Evolutionary conservation across 164 flowering plant species (phyloP).

Genomic region (Berberis vulgaris): DNA sequence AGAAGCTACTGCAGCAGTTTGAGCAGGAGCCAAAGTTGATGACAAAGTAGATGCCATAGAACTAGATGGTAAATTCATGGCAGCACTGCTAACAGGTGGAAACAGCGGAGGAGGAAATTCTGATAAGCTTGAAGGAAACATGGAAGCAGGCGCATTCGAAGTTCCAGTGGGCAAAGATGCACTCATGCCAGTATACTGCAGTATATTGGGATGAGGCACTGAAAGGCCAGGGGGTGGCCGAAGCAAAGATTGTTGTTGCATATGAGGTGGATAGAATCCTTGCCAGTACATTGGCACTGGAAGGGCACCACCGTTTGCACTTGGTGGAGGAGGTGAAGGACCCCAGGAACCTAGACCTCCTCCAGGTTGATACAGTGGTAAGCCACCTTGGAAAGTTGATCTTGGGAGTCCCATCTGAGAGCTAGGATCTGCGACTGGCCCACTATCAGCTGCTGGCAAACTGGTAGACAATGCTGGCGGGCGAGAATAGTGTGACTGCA

Average conservation of each 20-base stretch:
- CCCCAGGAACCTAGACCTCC: constrained; percentile 67
- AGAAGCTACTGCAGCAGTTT: constrained; percentile 31
- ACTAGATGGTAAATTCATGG: constrained; percentile 28
- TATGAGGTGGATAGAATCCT: constrained; percentile 66
- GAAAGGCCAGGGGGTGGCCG: constrained; percentile 71
- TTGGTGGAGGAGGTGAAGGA: constrained; percentile 54
- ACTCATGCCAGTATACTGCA: constrained; percentile 58
- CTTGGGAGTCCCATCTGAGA: constrained; percentile 55
- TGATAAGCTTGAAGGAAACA: constrained; percentile 20
- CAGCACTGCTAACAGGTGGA: constrained; percentile 26
- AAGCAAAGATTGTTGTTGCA: constrained; percentile 63
- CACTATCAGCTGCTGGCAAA: constrained; percentile 49
- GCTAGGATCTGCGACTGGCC: constrained; percentile 37
- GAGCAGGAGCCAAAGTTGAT: constrained; percentile 35
- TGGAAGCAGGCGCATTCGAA: constrained; percentile 22
- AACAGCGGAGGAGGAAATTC: constrained; percentile 37
- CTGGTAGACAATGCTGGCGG: constrained; percentile 45
- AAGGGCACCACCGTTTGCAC: constrained; percentile 51
- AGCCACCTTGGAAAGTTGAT: constrained; percentile 57
- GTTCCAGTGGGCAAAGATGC: constrained; percentile 35
- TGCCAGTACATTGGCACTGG: constrained; percentile 92
- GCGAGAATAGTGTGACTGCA: constrained; percentile 86
- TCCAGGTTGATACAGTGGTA: constrained; percentile 80
- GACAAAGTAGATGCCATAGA: constrained; percentile 32
- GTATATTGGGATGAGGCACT: constrained; percentile 50